These are phyloP conservation scores for Hevea brasiliensis DNA, from an alignment of 345 rosid genomes.

Conservation along the genomic window DNA sequence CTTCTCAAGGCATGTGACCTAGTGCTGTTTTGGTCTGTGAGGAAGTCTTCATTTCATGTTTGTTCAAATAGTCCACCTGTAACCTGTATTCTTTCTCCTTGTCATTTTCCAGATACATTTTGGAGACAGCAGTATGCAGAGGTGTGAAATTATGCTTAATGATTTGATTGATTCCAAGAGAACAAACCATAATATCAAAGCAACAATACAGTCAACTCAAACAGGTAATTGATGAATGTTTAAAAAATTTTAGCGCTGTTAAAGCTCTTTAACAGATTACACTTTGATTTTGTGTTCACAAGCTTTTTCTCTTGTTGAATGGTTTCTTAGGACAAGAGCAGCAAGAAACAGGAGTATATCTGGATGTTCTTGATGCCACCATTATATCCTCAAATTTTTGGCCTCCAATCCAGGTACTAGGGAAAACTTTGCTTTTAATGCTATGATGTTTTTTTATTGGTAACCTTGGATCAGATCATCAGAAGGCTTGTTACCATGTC, in stretches of 20 bases:
- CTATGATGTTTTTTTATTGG: neutral
- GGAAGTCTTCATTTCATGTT: neutral
- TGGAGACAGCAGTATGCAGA: conserved; percentile 96
- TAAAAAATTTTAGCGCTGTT: conserved; percentile 3
- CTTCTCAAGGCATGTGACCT: conserved; percentile 75
- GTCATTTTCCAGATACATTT: conserved; percentile 69
- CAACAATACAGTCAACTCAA: conserved; percentile 52
- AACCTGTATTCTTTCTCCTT: conserved; percentile 6
- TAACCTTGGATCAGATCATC: neutral
- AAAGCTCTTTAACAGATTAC: neutral
- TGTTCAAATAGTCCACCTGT: conserved; percentile 9
- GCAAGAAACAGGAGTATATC: conserved; percentile 46
- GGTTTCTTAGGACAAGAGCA: conserved; percentile 42
- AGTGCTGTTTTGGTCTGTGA: neutral
- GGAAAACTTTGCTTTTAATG: neutral
- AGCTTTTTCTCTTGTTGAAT: conserved; percentile 6
- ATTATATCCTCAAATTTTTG: conserved; percentile 92
- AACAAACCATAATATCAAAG: conserved; percentile 80
- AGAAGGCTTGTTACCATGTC: neutral
- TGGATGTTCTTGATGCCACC: conserved; percentile 71
- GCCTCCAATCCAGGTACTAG: conserved; percentile 90
- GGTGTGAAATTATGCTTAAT: conserved; percentile 97
- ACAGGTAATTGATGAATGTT: conserved; percentile 40
- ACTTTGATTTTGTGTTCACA: conserved; percentile 1
- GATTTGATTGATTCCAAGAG: conserved; percentile 97